Conservation (phyloP, 129 eudicot genomes). For the Apium graveolens region DNA sequence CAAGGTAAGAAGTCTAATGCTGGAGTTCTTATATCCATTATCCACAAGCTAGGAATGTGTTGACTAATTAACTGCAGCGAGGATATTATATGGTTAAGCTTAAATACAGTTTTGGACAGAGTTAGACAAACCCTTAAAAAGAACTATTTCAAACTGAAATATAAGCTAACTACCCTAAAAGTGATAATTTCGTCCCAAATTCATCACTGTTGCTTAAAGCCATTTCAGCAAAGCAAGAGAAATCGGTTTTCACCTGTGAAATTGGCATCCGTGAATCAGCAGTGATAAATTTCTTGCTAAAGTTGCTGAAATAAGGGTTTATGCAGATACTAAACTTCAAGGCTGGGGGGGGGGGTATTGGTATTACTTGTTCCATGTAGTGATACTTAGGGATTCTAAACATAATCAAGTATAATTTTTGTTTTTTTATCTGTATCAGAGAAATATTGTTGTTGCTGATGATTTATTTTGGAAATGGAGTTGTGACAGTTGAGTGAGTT, state of each 20-base stretch:
- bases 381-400: background rate
- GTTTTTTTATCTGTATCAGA: slow-evolving; percentile 5
- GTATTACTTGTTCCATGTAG: background rate
- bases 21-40: too few species aligned
- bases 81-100: background rate
- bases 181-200: background rate
- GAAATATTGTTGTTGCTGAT: slow-evolving; percentile 15
- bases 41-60: too few species aligned
- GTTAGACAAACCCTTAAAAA: background rate
- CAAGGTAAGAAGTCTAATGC: too few species aligned
- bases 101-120: too few species aligned
- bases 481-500: slow-evolving; percentile 55
- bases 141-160: background rate
- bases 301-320: background rate
- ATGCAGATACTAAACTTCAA: background rate
- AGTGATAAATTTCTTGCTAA: background rate
- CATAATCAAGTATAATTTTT: background rate
- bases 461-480: background rate
- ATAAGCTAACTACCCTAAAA: background rate
- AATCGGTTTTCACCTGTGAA: background rate
- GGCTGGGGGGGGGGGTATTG: too few species aligned
- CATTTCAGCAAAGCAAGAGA: background rate
- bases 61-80: background rate
- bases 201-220: background rate
- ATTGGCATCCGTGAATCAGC: too few species aligned